A percentile compares a stretch with the other conserved stretches of the same genome.
Conservation (phyloP, 148 eudicot genomes). For the Polygonum maritimum region DNA sequence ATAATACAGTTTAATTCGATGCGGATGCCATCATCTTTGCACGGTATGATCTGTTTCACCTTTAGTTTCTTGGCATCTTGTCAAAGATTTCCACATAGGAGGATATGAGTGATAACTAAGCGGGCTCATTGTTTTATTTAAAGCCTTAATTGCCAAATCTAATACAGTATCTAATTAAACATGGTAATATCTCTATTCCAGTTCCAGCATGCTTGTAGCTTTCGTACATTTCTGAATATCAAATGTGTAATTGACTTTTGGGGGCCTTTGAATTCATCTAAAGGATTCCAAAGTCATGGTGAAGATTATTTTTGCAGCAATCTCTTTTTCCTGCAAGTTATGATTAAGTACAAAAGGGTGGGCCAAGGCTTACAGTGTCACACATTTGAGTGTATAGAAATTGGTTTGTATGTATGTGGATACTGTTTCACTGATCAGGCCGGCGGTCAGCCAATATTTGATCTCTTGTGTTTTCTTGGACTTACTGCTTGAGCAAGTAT, state of each 20-base stretch:
- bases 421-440: not conserved
- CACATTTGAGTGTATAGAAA: not conserved
- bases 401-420: not conserved
- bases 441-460: not conserved
- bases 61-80: not conserved
- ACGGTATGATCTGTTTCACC: slow-evolving; percentile 24
- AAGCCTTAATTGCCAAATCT: not conserved
- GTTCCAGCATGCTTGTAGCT: not conserved
- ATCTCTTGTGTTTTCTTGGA: not conserved
- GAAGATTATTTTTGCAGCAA: not conserved
- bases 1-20: slow-evolving; percentile 51
- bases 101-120: not conserved
- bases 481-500: not conserved
- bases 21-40: slow-evolving; percentile 43
- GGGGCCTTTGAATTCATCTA: not conserved
- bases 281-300: not conserved
- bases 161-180: not conserved
- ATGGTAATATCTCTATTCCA: not conserved
- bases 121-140: not conserved
- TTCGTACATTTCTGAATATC: not conserved
- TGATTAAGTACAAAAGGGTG: not conserved
- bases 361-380: not conserved
- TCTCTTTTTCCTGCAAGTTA: not conserved
- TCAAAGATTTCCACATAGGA: not conserved
- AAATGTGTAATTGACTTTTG: not conserved